Conservation (phyloP, 2,329 filamentous ascomycete genomes). For the Ascochyta fabae region DNA sequence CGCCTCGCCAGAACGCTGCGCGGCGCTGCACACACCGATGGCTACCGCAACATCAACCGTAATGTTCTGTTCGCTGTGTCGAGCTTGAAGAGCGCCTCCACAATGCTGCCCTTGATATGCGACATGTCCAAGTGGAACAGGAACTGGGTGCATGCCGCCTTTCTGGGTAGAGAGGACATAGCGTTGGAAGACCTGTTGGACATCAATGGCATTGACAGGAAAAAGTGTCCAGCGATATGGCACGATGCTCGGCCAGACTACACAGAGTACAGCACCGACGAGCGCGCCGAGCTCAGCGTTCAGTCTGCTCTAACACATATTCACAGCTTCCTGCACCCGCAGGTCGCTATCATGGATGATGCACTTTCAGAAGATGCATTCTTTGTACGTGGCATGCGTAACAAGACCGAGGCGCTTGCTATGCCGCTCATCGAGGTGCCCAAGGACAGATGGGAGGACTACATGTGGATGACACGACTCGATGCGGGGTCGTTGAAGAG, state of each 20-base stretch:
- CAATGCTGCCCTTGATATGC: constrained; percentile 81
- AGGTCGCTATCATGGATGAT: constrained; percentile 76
- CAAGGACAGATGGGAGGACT: constrained; percentile 63
- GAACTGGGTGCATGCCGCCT: constrained; percentile 80
- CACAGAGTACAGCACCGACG: constrained; percentile 70
- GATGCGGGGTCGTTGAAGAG: constrained; percentile 74
- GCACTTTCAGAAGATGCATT: constrained; percentile 70
- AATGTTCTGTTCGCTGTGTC: constrained; percentile 83
- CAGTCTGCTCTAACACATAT: constrained; percentile 74
- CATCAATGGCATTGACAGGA: constrained; percentile 78
- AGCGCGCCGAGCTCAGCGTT: constrained; percentile 70
- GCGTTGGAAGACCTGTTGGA: constrained; percentile 71
- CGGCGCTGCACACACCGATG: constrained; percentile 61
- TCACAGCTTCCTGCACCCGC: constrained; percentile 75
- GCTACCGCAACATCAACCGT: constrained; percentile 61
- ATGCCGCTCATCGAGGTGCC: constrained; percentile 80
- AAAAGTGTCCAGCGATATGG: constrained; percentile 69
- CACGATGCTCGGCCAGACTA: constrained; percentile 81
- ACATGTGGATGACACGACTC: constrained; percentile 79
- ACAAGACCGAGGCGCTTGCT: constrained; percentile 59
- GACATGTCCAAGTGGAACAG: constrained; percentile 75
- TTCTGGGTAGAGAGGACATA: constrained; percentile 77
- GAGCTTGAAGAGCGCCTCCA: constrained; percentile 73
- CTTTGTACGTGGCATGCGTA: constrained; percentile 67
- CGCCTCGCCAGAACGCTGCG: constrained; percentile 69